phyloP scores from a whole-genome alignment of 1,284 basidiomycete genomes.

The Somion occarium region DNA sequence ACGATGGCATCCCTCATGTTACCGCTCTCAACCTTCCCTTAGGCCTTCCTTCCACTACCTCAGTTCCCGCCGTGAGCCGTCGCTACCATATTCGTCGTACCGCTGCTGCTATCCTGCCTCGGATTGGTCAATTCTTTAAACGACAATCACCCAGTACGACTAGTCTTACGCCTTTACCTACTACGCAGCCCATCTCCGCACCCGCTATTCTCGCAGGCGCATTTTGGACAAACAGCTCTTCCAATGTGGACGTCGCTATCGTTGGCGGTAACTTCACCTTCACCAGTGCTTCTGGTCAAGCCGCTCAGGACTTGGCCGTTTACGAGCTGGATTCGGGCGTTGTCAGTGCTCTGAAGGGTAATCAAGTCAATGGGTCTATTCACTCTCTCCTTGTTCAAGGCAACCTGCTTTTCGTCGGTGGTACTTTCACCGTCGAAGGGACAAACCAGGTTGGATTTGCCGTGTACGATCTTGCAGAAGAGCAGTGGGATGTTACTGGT shows the following conservation, averaged over 20 bases:
- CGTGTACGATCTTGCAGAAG: constrained; percentile 66
- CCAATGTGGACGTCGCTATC: constrained; percentile 63
- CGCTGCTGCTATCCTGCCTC: constrained; percentile 46
- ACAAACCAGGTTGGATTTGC: constrained; percentile 62
- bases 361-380: constrained; percentile 69
- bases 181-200: constrained; percentile 50
- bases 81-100: constrained; percentile 34
- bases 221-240: constrained; percentile 85
- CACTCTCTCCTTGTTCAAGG: constrained; percentile 62
- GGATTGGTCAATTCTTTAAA: constrained; percentile 41
- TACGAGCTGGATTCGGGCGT: constrained; percentile 57
- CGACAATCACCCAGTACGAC: constrained; percentile 41
- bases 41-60: constrained; percentile 27
- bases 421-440: constrained; percentile 63
- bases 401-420: constrained; percentile 74
- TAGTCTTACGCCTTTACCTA: constrained; percentile 47
- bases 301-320: constrained; percentile 61
- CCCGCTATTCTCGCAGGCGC: constrained; percentile 83
- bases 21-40: constrained; percentile 56
- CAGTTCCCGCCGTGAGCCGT: constrained; percentile 27
- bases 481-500: constrained; percentile 55
- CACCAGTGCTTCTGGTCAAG: constrained; percentile 34
- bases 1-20: constrained; percentile 46
- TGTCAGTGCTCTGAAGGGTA: constrained; percentile 55
- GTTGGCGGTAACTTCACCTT: constrained; percentile 91